Evolutionary conservation across 2,329 filamentous ascomycete genomes (phyloP), one percentile per base, ranked within the genome.

Genomic region (Boeremia exigua): DNA sequence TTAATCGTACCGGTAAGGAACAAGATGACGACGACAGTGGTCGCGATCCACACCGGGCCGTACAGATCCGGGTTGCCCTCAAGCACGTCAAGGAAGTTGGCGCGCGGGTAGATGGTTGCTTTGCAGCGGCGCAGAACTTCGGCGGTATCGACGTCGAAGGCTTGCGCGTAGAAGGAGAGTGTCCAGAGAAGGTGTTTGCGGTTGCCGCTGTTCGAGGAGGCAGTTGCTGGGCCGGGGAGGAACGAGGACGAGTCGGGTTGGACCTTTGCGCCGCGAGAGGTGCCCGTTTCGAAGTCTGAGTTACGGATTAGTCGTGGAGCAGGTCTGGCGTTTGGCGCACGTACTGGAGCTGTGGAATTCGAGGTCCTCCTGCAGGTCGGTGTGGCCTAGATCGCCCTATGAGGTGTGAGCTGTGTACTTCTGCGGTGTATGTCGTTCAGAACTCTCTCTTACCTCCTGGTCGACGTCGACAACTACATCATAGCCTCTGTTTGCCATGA

Each of bases 391-490:
- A 79, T 99, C 95, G 71, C 94, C 94, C 93, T 98, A 75, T 56
- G 28, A 27, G 29, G 38, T 46, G 61, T 72, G 3, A 72, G 67
- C 55, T 48, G 14, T 28, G 14, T n/a, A n/a, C n/a, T 40, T 23
- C 15, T 25, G 34, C 6, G 15, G 9, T 27, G 4, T 48, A 15
- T 15, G 12, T 15, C 3, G 25, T 9, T 30, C 36, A 42, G 6
- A 30, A 23, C 14, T 11, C 10, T 27, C 38, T 40, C 78, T 63
- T 80, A 96, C 92, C 85, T 98, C 95, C 71, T 95, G 91, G 76
- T 99, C 95, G 52, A 98, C 89, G 71, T 99, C 95, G 57, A 99
- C 95, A 64, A 99, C 94, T 59, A 96, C 95, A 81, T 99, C 95
- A 77, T 99, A 99, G 67, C 93, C 93, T 73, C 91, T 84, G 76